phyloP scores from a whole-genome alignment of 148 eudicot species.

The Chenopodium quinoa region DNA sequence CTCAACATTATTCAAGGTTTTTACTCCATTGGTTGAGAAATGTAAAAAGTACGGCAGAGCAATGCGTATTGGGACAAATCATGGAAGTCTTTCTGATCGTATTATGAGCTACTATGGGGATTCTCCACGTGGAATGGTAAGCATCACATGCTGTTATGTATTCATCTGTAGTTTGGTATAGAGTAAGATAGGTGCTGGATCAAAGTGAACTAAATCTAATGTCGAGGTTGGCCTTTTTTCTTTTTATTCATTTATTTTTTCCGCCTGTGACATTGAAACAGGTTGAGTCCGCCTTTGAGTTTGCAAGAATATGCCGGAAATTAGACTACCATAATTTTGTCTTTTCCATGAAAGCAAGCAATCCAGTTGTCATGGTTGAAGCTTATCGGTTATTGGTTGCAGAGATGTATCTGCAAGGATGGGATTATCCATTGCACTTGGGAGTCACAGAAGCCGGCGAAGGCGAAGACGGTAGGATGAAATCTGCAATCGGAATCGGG shows the following conservation, averaged over 20 bases:
- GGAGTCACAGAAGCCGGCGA: conserved; percentile 99
- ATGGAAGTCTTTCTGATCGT: conserved; percentile 99
- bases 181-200: neutral
- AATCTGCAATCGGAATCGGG: conserved; percentile 97
- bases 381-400: conserved; percentile 93
- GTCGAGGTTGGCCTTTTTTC: neutral
- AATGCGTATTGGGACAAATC: conserved; percentile 97
- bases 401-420: conserved; percentile 92
- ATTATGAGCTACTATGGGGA: conserved; percentile 98
- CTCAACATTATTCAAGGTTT: conserved; percentile 48
- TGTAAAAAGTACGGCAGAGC: conserved; percentile 94
- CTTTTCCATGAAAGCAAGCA: conserved; percentile 99
- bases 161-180: neutral
- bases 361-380: conserved; percentile 96
- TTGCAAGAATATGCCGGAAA: conserved; percentile 92
- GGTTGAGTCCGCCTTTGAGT: conserved; percentile 99
- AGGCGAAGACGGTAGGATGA: conserved; percentile 99
- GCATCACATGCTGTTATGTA: conserved; percentile 11
- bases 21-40: conserved; percentile 92
- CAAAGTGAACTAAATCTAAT: neutral
- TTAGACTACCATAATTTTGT: conserved; percentile 92
- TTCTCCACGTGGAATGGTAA: conserved; percentile 98
- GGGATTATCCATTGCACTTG: conserved; percentile 95
- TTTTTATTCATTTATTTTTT: neutral
- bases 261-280: conserved; percentile 33